phyloP scores from a whole-genome alignment of 78 protist genomes.

The Speleostelium caveatum region DNA sequence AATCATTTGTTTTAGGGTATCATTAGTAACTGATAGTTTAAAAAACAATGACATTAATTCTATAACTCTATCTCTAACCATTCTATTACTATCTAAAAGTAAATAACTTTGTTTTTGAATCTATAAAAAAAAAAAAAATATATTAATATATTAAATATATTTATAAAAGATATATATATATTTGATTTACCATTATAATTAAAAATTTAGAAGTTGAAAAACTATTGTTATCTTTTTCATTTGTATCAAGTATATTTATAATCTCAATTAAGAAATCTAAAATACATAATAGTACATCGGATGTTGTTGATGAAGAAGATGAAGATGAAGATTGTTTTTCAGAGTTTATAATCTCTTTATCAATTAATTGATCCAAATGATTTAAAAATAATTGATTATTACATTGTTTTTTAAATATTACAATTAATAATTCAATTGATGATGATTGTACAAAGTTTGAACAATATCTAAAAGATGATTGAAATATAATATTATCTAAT shows the following conservation, averaged over 20 bases:
- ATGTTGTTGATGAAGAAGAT: neutral
- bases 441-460: conserved; percentile 15
- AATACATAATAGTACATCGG: conserved; percentile 11
- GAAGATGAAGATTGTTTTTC: too few species aligned
- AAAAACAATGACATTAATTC: conserved; percentile 1
- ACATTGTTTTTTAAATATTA: neutral
- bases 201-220: neutral
- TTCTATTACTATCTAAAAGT: conserved; percentile 2
- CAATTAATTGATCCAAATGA: neutral
- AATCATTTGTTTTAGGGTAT: neutral
- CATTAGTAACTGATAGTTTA: neutral
- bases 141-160: too few species aligned
- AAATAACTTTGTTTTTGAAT: neutral
- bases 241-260: neutral
- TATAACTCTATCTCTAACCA: conserved; percentile 9
- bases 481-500: neutral
- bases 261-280: conserved; percentile 12
- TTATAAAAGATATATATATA: too few species aligned
- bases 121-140: neutral
- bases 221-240: too few species aligned
- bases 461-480: conserved; percentile 13
- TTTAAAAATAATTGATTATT: neutral
- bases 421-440: neutral
- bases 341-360: neutral
- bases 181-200: neutral